Evolutionary conservation across 495 filamentous ascomycete genomes (phyloP), one percentile per base, ranked within the genome.

Genomic region (Podospora bellae-mahoneyi): DNA sequence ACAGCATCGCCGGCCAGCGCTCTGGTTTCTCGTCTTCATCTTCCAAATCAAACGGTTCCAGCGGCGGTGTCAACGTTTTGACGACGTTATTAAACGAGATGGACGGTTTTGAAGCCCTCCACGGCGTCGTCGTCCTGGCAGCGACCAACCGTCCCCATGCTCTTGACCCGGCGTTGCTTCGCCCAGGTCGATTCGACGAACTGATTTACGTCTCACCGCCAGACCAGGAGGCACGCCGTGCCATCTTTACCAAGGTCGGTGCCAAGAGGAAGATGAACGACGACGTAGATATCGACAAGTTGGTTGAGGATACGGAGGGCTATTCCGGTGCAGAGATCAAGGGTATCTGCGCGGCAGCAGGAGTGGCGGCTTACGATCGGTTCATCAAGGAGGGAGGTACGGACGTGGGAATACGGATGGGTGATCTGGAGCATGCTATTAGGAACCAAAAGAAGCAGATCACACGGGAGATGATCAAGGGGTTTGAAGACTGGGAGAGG

Each of bases 1-100:
- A 99, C 80, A 89, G 93, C 5, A 93, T 99, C 66, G 93, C 88
- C n/a, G 87, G 89, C 10, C 87, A 88, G 68, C 85, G 93, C 26
- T 84, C 87, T 44, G 81, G 79, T 18, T 76, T 81, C 44, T 63
- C 62, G 13, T 64, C 34, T 0, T 23, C 59, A 0, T 39, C 64
- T 16, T 26, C 28, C 5, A 44, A 39, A 15, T n/a, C 80, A 78
- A 23, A 53, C 2, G 66, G 65, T 4, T 82, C 85, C 27, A 74
- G 78, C 23, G 82, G 78, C 30, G 84, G 86, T 6, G 83, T 97
- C 23, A 95, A 97, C 78, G 91, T 97, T 16, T 83, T 99, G 2
- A 96, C 94, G 3, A 96, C 95, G 2, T 76, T 99, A 34, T 83
- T 99, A 9, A 98, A 93, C 71, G 95, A 99, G 76, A 94, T 99